Base-by-base conservation (phyloP, 306 rosid species). In the Luffa acutangula region DNA sequence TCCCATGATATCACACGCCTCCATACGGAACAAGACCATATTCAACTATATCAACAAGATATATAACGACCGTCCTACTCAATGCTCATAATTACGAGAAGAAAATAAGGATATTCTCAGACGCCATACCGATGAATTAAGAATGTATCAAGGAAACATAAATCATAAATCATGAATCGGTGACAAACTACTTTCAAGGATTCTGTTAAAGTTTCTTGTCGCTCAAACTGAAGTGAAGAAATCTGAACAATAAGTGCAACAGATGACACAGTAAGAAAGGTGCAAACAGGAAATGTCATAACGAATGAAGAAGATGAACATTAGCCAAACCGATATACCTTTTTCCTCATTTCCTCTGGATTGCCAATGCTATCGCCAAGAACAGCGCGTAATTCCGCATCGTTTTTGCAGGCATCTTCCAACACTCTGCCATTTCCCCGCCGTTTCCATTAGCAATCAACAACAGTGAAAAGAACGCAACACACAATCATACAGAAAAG, bases 291-390 rank as follows among this genome's bases (percentile, higher is more conserved):
- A 43, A 43, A 69, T 43, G 52, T 0, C 18, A 15, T 37, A 65
- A 14, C 13, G 42, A 63, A 62, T 13, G 51, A 6, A 14, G 51
- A 67, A 5, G 20, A 41, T 52, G 31, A 70, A 21, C 12, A 70
- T 43, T 4, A 59, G 13, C 51, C 10, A 12, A 10, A 67, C 9
- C 34, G 75, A 41, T 12, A 43, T 75, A 87, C 97, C 83, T 88
- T 89, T 83, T 91, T 84, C 86, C 92, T 90, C 96, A 95, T 95
- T 63, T 87, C 96, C 76, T 92, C 87, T 21, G 97, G 97, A 83
- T 92, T 87, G 49, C 98, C 98, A 66, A 95, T 78, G 82, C 96
- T 92, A 80, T 92, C 98, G 25, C 97, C 96, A 63, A 92, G 97
- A 80, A 95, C 92, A 25, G 91, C 82, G 34, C 97, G 90, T 34